Percentiles rank a stretch among this genome's conserved stretches.
phyloP scores from a whole-genome alignment of 2,329 filamentous ascomycete genomes.

The Neopestalotiopsis clavispora region DNA sequence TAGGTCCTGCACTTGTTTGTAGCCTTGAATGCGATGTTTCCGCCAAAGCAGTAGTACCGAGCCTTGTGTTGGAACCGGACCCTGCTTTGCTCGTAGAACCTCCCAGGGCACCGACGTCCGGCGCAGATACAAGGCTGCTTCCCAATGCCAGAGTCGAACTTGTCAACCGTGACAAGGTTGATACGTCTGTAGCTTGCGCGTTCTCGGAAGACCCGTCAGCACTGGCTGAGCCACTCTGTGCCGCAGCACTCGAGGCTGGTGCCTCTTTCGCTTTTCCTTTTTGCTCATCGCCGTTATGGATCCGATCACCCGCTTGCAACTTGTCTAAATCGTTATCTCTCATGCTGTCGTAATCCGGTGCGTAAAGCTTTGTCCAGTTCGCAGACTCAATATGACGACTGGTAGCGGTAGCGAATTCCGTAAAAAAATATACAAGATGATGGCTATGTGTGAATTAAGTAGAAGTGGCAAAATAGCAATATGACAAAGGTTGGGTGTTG shows the following conservation, averaged over 20 bases:
- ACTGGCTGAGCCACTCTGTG: background rate
- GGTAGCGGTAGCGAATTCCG: too few relatives aligned
- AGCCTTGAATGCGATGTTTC: background rate
- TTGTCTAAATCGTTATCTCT: background rate
- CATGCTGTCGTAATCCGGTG: background rate
- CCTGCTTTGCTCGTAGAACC: slow-evolving; percentile 12
- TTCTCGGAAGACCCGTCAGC: background rate
- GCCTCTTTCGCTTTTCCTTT: slow-evolving; percentile 11
- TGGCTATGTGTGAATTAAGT: background rate
- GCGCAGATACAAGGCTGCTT: slow-evolving; percentile 29
- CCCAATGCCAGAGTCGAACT: slow-evolving; percentile 27
- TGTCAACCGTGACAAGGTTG: slow-evolving; percentile 26
- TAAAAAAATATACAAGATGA: background rate
- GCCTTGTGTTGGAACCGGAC: background rate
- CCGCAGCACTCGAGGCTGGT: background rate
- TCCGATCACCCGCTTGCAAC: background rate
- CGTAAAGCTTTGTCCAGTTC: background rate
- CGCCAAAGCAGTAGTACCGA: slow-evolving; percentile 16
- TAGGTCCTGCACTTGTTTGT: background rate
- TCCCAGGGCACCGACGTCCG: slow-evolving; percentile 12
- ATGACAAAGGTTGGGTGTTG: background rate
- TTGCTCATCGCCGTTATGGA: background rate
- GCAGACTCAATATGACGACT: too few relatives aligned
- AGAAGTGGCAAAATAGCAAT: background rate
- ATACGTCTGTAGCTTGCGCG: slow-evolving; percentile 15